Evolutionary conservation across 225 moss, liverwort and hornwort species (phyloP), one percentile per base, ranked within the genome.

Genomic region (Pseudisothecium myosuroides): DNA sequence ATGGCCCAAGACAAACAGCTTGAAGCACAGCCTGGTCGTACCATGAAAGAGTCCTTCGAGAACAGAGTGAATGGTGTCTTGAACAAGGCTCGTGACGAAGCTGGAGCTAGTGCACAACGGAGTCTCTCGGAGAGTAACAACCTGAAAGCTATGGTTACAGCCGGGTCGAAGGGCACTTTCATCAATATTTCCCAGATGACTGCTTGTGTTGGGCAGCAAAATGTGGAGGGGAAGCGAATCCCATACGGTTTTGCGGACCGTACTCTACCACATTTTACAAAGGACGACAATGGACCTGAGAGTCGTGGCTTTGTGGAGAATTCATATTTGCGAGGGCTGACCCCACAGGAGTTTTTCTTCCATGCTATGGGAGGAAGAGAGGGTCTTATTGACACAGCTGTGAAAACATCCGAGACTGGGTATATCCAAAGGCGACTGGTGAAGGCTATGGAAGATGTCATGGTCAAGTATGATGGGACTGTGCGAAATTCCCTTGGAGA

Each of bases 361-460:
- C 99, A 99, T 90, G 99, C 99, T 60, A 99, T 99, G 99, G 99
- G 99, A 95, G 99, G 99, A 88, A 94, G 99, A 85, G 99, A 99
- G 85, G 99, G 99, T 94, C 95, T 99, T 21, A 99, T 97, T 74
- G 99, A 99, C 90, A 99, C 99, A 60, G 99, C 99, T 78, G 99
- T 99, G 77, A 99, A 99, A 91, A 99, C 99, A 32, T 99, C 99
- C 28, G 99, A 99, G 93, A 99, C 99, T 41, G 99, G 99, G 55
- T 99, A 99, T 82, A 97, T 99, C 37, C 99, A 99, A 87, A 95
- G 97, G 88, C 96, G 97, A 67, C 92, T 99, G 82, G 99, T 99
- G 55, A 99, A 99, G 90, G 99, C 97, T 68, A 99, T 99, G 99
- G 99, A 99, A 87, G 99, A 99, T 89, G 99, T 99, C 39, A 99